Conservation (phyloP, 305 asterid species). For the Fraxinus velutina region DNA sequence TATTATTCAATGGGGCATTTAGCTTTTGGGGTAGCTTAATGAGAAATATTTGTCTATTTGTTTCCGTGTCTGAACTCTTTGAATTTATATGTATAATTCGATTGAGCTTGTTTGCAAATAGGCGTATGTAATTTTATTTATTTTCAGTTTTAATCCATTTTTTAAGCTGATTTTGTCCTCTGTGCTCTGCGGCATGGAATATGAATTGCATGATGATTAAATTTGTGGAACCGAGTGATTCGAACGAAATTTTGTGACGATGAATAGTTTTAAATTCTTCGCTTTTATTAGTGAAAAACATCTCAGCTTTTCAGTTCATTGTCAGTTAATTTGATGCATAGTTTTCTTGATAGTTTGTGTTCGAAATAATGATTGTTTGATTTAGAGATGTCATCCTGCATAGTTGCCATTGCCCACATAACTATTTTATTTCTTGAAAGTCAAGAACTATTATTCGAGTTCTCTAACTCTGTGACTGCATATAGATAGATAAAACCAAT, state of each 20-base stretch:
- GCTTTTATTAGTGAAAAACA: neutral
- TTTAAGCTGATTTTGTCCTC: neutral
- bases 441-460: neutral
- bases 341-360: neutral
- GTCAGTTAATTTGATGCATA: slow-evolving; percentile 8
- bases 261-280: neutral
- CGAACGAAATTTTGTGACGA: neutral
- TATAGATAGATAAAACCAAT: neutral
- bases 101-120: slow-evolving; percentile 15
- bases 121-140: neutral
- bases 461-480: neutral
- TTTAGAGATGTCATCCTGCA: slow-evolving; percentile 1
- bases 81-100: neutral
- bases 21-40: neutral
- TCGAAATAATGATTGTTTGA: neutral
- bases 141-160: neutral
- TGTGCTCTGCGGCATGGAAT: neutral
- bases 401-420: neutral
- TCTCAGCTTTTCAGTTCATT: neutral
- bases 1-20: neutral
- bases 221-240: neutral
- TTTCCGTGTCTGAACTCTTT: slow-evolving; percentile 7
- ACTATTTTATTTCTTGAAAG: neutral
- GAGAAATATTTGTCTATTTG: slow-evolving; percentile 10
- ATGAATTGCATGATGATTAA: neutral